Percentiles rank a stretch among this genome's conserved stretches.
These are phyloP conservation scores for Penicillium sp. DNA, from an alignment of 2,329 filamentous ascomycete species.

Conservation along the genomic window DNA sequence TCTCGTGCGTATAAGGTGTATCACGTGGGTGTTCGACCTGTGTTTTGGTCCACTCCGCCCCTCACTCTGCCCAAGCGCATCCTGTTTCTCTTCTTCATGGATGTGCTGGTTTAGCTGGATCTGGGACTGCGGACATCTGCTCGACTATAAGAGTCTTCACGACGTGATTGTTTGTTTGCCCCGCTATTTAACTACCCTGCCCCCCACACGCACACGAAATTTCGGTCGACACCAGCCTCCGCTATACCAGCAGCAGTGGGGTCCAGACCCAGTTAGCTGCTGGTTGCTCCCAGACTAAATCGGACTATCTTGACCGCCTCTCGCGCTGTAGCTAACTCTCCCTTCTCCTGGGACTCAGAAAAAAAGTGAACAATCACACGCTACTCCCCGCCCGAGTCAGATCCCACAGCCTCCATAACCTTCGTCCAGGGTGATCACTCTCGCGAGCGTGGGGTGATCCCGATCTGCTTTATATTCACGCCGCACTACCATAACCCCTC, in stretches of 20 bases:
- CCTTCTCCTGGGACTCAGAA: conserved; percentile 10
- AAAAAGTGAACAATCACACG: conserved; percentile 14
- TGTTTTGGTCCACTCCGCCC: conserved; percentile 31
- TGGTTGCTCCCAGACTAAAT: conserved; percentile 24
- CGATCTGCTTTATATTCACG: neutral
- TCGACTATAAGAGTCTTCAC: neutral
- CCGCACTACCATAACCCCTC: neutral
- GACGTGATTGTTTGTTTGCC: neutral
- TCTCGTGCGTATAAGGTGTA: conserved; percentile 19
- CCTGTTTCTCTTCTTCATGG: conserved; percentile 4
- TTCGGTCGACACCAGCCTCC: conserved; percentile 17
- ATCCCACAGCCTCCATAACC: conserved; percentile 3
- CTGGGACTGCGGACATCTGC: conserved; percentile 4
- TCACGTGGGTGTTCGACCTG: conserved; percentile 27
- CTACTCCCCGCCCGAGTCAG: conserved; percentile 8
- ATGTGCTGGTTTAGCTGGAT: neutral
- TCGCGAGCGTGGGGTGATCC: conserved; percentile 16
- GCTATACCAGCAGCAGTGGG: conserved; percentile 28
- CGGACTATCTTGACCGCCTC: conserved; percentile 30
- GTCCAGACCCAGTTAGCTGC: conserved; percentile 26
- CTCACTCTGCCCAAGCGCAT: conserved; percentile 20
- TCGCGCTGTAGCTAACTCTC: conserved; percentile 18
- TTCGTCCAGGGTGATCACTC: conserved; percentile 5
- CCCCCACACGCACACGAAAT: conserved; percentile 6
- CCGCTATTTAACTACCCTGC: neutral